Conservation (phyloP, 345 rosid species). For the Diplotaxis tenuifolia region DNA sequence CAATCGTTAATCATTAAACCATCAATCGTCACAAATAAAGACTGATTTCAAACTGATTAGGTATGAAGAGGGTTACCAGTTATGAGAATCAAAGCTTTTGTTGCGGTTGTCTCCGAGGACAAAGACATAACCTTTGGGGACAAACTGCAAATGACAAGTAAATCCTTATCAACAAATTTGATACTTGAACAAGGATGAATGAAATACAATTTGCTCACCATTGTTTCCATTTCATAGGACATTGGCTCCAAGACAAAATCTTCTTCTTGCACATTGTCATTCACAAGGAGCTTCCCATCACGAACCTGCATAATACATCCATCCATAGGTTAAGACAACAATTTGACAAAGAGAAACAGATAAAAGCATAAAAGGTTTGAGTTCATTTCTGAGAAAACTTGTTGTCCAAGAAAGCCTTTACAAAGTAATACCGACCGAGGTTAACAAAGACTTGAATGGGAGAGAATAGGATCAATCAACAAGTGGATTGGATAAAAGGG, state of each 20-base stretch:
- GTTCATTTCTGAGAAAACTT: conserved; percentile 21
- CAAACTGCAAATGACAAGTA: conserved; percentile 48
- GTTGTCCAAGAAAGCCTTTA: conserved; percentile 7
- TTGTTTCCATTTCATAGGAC: conserved; percentile 60
- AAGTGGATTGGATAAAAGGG: conserved; percentile 37
- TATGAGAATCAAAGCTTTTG: conserved; percentile 82
- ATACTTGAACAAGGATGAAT: not conserved
- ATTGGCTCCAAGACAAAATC: conserved; percentile 73
- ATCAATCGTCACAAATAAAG: not conserved
- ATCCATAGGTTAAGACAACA: not conserved
- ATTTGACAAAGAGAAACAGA: not conserved
- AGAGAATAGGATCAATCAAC: conserved; percentile 37
- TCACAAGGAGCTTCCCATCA: conserved; percentile 71
- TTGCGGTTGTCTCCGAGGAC: conserved; percentile 95
- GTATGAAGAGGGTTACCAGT: conserved; percentile 48
- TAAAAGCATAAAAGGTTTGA: not conserved
- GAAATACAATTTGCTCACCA: conserved; percentile 45
- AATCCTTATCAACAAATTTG: conserved; percentile 1
- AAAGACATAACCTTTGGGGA: conserved; percentile 76
- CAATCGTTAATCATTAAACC: not conserved
- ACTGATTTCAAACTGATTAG: not conserved
- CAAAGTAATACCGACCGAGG: conserved; percentile 20
- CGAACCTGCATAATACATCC: conserved; percentile 47
- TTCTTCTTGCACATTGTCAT: conserved; percentile 64
- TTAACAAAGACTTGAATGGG: conserved; percentile 14